Evolutionary conservation across 148 eudicot species (phyloP).

Genomic region (Cornus kousa): DNA sequence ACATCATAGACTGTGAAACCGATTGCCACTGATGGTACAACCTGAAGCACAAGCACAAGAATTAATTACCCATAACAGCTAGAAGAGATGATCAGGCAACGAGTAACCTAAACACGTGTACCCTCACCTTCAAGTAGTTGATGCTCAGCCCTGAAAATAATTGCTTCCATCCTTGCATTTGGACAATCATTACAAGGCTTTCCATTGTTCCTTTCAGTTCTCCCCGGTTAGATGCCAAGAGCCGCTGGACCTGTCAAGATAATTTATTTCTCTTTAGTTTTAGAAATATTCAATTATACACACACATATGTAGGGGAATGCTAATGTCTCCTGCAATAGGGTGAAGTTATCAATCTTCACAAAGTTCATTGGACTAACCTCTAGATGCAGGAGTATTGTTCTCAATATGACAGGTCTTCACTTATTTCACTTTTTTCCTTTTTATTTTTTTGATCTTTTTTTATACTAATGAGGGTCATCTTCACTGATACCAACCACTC

Average conservation of each 20-base stretch:
- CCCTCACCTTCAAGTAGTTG: conserved; percentile 76
- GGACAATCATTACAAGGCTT: conserved; percentile 60
- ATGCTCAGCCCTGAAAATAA: conserved; percentile 93
- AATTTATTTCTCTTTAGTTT: neutral
- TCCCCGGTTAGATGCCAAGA: conserved; percentile 32
- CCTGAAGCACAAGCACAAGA: conserved; percentile 40
- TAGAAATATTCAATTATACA: neutral
- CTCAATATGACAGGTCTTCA: neutral
- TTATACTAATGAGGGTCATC: neutral
- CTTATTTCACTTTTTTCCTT: neutral
- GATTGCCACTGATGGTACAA: conserved; percentile 91
- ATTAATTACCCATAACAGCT: neutral
- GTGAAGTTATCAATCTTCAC: neutral
- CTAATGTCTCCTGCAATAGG: neutral
- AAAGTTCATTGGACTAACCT: neutral
- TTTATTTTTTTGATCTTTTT: too few species aligned
- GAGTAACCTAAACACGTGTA: neutral
- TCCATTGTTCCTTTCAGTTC: conserved; percentile 66
- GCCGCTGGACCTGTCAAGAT: conserved; percentile 63
- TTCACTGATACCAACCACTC: neutral
- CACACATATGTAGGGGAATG: neutral
- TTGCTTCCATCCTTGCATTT: conserved; percentile 83
- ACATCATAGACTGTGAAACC: conserved; percentile 90
- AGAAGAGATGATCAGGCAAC: neutral
- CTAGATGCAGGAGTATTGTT: neutral